Conservation (phyloP, 768 basidiomycete genomes). For the Leccinum imitatum region DNA sequence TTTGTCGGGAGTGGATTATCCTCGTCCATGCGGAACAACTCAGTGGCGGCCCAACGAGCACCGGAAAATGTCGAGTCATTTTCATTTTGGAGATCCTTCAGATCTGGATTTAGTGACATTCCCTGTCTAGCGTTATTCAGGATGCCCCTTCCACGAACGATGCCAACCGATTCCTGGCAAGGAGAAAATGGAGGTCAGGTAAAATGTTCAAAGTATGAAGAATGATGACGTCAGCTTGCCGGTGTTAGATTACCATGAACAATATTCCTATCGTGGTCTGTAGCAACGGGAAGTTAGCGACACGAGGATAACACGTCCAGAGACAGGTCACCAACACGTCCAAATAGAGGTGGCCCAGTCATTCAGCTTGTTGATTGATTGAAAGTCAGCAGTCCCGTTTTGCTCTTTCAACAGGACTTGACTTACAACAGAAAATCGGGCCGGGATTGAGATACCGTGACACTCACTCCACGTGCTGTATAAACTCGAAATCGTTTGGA, state of each 20-base stretch:
- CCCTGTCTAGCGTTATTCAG: neutral
- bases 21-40: constrained; percentile 5
- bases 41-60: constrained; percentile 17
- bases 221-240: neutral
- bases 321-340: neutral
- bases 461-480: neutral
- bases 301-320: neutral
- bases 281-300: neutral
- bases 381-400: neutral
- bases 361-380: neutral
- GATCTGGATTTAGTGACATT: neutral
- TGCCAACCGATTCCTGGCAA: constrained; percentile 4
- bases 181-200: neutral
- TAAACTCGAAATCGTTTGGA: neutral
- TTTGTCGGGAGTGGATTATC: constrained; percentile 1
- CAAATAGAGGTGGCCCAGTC: constrained; percentile 12
- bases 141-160: constrained; percentile 4
- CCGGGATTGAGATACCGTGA: neutral
- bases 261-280: neutral
- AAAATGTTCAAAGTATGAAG: neutral
- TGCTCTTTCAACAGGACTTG: neutral
- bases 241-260: constrained; percentile 14
- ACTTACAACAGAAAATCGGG: constrained; percentile 1
- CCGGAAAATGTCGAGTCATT: neutral
- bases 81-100: neutral